Percentiles rank a stretch among this genome's conserved stretches.
phyloP scores from a whole-genome alignment of 331 rosid genomes.

The Saraca asoca region DNA sequence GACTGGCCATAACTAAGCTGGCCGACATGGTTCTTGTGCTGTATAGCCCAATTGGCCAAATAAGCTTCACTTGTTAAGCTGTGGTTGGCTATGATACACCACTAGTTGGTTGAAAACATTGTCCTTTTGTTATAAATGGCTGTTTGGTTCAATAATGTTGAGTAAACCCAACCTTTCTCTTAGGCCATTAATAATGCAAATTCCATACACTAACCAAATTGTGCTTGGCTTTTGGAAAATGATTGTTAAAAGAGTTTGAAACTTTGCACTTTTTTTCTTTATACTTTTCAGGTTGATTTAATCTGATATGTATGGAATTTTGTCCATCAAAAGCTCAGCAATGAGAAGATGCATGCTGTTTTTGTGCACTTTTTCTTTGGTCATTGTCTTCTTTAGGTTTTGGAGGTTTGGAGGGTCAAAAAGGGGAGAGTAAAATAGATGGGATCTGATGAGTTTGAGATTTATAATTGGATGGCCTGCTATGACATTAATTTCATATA shows the following conservation, averaged over 20 bases:
- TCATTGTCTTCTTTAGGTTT: slow-evolving; percentile 28
- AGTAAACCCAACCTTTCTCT: slow-evolving; percentile 4
- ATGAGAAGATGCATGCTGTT: slow-evolving; percentile 22
- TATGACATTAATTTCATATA: slow-evolving; percentile 13
- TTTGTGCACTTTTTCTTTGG: slow-evolving; percentile 21
- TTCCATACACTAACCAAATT: slow-evolving; percentile 19
- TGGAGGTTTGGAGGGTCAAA: slow-evolving; percentile 3
- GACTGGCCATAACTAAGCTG: background rate
- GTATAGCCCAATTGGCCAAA: slow-evolving; percentile 34
- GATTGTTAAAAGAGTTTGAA: background rate
- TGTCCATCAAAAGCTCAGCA: slow-evolving; percentile 39
- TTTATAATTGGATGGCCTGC: slow-evolving; percentile 8
- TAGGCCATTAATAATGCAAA: slow-evolving; percentile 20
- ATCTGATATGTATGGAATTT: slow-evolving; percentile 14
- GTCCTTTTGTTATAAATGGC: background rate
- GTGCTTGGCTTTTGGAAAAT: slow-evolving; percentile 33
- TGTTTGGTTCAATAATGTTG: slow-evolving; percentile 24
- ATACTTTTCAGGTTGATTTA: slow-evolving; percentile 4
- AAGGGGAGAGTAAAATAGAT: background rate
- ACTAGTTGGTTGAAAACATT: slow-evolving; percentile 31
- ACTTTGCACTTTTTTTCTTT: background rate
- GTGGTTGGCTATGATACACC: slow-evolving; percentile 26
- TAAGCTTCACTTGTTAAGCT: slow-evolving; percentile 18
- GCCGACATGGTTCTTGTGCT: slow-evolving; percentile 30
- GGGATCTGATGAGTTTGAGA: slow-evolving; percentile 15